Base-by-base conservation (phyloP, 495 filamentous ascomycete genomes). In the Xylaria sp. region DNA sequence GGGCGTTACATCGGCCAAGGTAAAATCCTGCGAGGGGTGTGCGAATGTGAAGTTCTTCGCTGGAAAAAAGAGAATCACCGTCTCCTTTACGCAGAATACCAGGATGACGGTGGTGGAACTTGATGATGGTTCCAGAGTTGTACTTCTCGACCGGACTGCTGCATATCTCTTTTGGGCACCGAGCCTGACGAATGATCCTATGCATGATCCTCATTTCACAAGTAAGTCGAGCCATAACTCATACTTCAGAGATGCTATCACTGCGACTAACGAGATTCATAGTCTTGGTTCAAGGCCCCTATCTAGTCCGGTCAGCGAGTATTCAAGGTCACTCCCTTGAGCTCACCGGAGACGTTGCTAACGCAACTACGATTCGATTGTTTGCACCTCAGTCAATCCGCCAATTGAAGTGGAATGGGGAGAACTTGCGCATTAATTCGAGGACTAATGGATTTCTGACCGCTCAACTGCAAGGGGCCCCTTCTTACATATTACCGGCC, bases 291-390 rank as follows among this genome's bases (percentile, higher is more conserved):
- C 83, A 91, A 43, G 91, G 90, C 0, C 90, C 90, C 12, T 92
- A 91, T 73, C 87, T 93, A 6, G 86, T 93, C 52, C 87, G 91
- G 17, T 89, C 80, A 21, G 90, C 88, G 0, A 80, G 26, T 77
- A 43, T 76, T 85, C n/a, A 72, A 79, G 24, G 84, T 79, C 5
- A 73, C 17, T 81, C 82, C 8, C 80, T 93, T 0, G 77, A 85
- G n/a, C 69, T 94, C 8, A 85, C 84, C 29, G 92, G 90, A 7
- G 92, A 94, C 71, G 84, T 90, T 75, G 90, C 92, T 73, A 82
- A 83, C 37, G 88, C 90, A 3, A 90, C 90, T 4, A 77, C 83
- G 0, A 80, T 94, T 14, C 88, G 92, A 71, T 84, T 92, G 31
- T 89, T 90, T 19, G 86, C 85, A 2, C 88, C 88, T 11, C 66